Conservation (phyloP, 306 rosid species). For the Rosa lucieae region DNA sequence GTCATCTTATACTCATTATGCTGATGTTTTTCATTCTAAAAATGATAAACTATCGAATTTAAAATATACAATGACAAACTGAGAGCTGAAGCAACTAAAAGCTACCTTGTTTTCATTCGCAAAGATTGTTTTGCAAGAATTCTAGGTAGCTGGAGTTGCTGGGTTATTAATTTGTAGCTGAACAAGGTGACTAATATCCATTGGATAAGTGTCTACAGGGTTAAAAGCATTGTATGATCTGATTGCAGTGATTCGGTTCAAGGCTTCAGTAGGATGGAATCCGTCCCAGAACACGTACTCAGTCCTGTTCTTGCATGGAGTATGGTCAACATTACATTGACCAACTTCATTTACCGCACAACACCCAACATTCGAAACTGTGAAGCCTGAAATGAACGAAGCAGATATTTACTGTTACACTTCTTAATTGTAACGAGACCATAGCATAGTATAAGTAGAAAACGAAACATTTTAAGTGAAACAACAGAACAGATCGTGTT, state of each 20-base stretch:
- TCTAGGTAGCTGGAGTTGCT: not conserved
- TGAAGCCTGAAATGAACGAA: constrained; percentile 31
- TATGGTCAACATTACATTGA: constrained; percentile 24
- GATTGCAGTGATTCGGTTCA: constrained; percentile 26
- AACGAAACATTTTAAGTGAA: not conserved
- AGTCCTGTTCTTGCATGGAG: constrained; percentile 43
- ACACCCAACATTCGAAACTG: constrained; percentile 23
- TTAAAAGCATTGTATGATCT: constrained; percentile 7
- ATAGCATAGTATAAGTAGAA: too few relatives aligned
- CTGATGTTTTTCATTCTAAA: too few relatives aligned
- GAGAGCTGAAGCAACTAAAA: not conserved
- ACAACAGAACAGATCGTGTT: not conserved
- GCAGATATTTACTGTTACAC: not conserved
- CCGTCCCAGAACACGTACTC: constrained; percentile 45
- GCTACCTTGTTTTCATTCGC: not conserved
- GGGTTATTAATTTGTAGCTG: not conserved
- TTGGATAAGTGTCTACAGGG: constrained; percentile 28
- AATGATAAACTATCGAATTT: not conserved
- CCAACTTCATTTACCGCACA: constrained; percentile 28
- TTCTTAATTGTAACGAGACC: too few relatives aligned
- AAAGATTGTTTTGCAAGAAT: not conserved
- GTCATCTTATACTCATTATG: too few relatives aligned
- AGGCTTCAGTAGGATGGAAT: constrained; percentile 37
- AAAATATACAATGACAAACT: not conserved
- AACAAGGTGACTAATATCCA: constrained; percentile 40